Conservation (phyloP, 2,329 filamentous ascomycete genomes). For the Triangularia verruculosa region DNA sequence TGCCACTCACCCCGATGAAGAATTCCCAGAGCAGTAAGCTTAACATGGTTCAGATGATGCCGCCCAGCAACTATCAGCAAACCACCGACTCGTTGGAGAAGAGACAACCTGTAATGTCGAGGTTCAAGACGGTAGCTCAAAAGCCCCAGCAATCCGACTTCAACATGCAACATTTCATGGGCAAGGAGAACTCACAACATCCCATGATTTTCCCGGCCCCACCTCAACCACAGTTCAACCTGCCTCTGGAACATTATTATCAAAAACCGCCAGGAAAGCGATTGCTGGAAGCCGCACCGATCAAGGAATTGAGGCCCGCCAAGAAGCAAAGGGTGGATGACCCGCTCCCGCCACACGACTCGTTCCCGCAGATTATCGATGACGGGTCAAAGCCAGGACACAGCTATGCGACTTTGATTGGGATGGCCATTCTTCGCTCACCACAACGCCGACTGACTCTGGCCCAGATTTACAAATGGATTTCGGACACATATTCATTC, state of each 20-base stretch:
- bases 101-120: conserved; percentile 57
- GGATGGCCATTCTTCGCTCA: conserved; percentile 91
- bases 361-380: conserved; percentile 79
- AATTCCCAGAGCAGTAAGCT: conserved; percentile 57
- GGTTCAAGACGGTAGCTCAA: conserved; percentile 55
- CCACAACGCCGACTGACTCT: conserved; percentile 80
- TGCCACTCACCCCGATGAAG: conserved; percentile 58
- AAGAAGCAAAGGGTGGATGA: conserved; percentile 70
- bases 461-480: conserved; percentile 98
- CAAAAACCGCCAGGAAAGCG: conserved; percentile 57
- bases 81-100: conserved; percentile 68
- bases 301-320: conserved; percentile 61
- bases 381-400: conserved; percentile 86
- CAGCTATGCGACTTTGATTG: conserved; percentile 93
- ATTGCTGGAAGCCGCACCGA: conserved; percentile 69
- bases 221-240: conserved; percentile 39
- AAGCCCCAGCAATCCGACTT: conserved; percentile 47
- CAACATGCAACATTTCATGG: conserved; percentile 36
- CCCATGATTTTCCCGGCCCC: conserved; percentile 50
- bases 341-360: conserved; percentile 64
- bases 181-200: conserved; percentile 58
- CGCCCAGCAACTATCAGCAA: conserved; percentile 53
- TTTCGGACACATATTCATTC: conserved; percentile 89
- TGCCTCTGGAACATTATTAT: conserved; percentile 52
- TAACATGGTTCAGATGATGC: conserved; percentile 65